phyloP scores from a whole-genome alignment of 23 red algal species.

The Gracilaria vermiculophylla region DNA sequence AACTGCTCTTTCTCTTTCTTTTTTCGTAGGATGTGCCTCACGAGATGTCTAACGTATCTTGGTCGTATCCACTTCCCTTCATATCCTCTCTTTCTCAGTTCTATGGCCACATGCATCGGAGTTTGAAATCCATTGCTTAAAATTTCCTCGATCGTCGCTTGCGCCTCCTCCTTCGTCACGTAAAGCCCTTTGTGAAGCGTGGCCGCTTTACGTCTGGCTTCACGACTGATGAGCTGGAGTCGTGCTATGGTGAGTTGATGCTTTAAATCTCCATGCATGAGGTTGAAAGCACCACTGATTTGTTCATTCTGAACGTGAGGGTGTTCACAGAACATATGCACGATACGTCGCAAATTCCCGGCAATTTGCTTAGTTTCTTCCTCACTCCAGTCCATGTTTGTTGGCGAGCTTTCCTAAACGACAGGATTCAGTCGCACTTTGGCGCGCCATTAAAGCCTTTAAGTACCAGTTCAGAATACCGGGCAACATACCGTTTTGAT shows the following conservation, averaged over 20 bases:
- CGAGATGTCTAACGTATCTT: background rate
- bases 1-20: background rate
- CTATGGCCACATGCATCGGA: background rate
- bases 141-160: background rate
- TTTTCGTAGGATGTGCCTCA: background rate
- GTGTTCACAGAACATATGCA: background rate
- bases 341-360: background rate
- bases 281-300: background rate
- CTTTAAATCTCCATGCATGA: background rate
- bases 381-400: background rate
- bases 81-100: background rate
- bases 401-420: background rate
- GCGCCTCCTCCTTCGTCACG: background rate
- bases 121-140: background rate
- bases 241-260: conserved; percentile 1
- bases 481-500: background rate
- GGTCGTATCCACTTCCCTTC: conserved; percentile 5
- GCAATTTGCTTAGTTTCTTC: background rate
- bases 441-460: background rate
- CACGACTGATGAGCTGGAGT: background rate
- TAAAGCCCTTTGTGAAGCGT: conserved; percentile 8
- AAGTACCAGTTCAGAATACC: background rate
- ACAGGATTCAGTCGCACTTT: background rate
- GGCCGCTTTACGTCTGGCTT: background rate
- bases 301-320: background rate